Evolutionary conservation across 345 rosid genomes (phyloP), one percentile per base, ranked within the genome.

Genomic region (Salix suchowensis): DNA sequence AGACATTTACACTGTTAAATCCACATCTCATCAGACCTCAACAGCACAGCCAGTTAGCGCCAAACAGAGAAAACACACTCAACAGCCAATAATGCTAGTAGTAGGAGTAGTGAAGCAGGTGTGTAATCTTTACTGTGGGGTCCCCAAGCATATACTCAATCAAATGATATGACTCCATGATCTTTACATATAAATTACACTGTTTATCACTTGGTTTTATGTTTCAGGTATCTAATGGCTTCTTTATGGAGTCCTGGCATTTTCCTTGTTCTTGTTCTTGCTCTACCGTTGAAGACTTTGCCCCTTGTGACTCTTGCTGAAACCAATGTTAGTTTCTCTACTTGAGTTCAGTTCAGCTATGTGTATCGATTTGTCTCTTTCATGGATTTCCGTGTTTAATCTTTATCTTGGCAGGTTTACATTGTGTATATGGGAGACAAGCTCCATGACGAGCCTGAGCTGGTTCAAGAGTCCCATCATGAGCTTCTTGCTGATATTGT

Each of bases 391-490:
- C 9, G 26, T n/a, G 26, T 55, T n/a, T 55, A n/a, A 55, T 58
- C 28, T 23, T 58, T 10, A 23, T 23, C 28, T 0, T 23, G 24
- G 24, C 88, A 90, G 94, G 86, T 90, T 78, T 89, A 92, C 76
- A 86, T 90, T 11, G 86, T 89, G 50, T 91, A 90, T 55, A 68
- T 89, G 79, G 94, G 97, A 61, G 89, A 84, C 78, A 89, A 69
- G 80, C 81, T 73, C 77, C 86, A 79, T 62, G 82, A 82, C 19
- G 73, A 85, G 73, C 89, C 86, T 5, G 58, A 86, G 71, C 50
- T 79, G 16, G 77, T 87, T 46, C 82, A 87, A 39, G 71, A 81
- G 78, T 84, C 89, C 19, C 94, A 90, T 84, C 91, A 88, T 78
- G 84, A 85, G 74, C 82, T 92, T 81, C 87, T 92, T 21, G 88